Evolutionary conservation across 345 rosid genomes (phyloP).

Genomic region (Kernera saxatilis): DNA sequence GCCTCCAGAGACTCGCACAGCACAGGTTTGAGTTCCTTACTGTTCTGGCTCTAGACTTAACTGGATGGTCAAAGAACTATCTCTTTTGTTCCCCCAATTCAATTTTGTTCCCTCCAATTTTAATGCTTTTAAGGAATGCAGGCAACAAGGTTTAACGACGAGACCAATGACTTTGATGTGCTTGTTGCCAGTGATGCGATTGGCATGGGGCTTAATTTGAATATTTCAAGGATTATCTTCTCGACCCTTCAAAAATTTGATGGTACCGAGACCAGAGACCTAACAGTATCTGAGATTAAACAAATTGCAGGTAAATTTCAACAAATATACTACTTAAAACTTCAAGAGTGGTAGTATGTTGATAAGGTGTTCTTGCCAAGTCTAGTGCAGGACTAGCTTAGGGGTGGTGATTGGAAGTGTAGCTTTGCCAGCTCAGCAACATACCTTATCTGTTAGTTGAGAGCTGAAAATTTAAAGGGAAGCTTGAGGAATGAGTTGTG

Average conservation of each 20-base stretch:
- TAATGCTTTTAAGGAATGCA: conserved; percentile 44
- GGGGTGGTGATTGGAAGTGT: background rate
- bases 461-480: background rate
- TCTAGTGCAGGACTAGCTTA: background rate
- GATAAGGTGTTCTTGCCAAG: background rate
- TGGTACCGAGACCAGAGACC: conserved; percentile 59
- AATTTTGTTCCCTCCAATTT: background rate
- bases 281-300: conserved; percentile 81
- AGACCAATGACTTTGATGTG: conserved; percentile 76
- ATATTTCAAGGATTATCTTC: conserved; percentile 86
- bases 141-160: conserved; percentile 89
- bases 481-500: background rate
- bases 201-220: conserved; percentile 95
- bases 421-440: background rate
- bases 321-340: background rate
- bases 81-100: background rate
- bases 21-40: conserved; percentile 58
- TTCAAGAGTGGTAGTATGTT: background rate
- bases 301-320: conserved; percentile 75
- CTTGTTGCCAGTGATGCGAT: conserved; percentile 99
- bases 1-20: conserved; percentile 90
- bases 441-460: background rate
- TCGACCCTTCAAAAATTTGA: conserved; percentile 72
- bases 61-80: background rate
- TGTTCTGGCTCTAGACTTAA: background rate